Base-by-base conservation (phyloP, 441 rosid species). In the Caryocar brasiliense region DNA sequence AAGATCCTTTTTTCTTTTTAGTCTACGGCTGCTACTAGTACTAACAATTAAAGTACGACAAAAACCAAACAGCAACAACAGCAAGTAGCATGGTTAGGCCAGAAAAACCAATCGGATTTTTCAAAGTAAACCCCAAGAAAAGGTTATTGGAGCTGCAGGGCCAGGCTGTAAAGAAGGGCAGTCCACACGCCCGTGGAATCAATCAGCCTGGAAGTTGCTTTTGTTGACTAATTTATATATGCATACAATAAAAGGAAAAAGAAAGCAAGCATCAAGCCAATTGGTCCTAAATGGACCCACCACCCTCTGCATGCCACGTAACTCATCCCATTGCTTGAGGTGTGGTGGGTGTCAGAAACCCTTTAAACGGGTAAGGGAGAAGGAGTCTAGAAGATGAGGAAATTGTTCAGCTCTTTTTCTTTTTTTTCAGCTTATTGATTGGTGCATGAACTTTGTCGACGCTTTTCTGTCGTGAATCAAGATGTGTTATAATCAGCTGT, bases 171-270 rank as follows among this genome's bases (percentile, higher is more conserved):
- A 45, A 30, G 50, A 47, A 14, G 28, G 40, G 37, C 19, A 34
- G 46, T 23, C 23, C 24, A 14, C 36, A 10, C 22, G n/a, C 37
- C 14, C 30, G 11, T 39, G 38, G 37, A 15, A n/a, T n/a, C n/a
- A n/a, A n/a, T n/a, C n/a, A n/a, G n/a, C 19, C 11, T 20, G 26
- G 56, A 46, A 72, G 74, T 35, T 64, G 78, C 60, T 58, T 65
- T 68, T 72, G 67, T 67, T 69, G 83, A 78, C 76, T 40, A 36
- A 10, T n/a, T n/a, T n/a, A n/a, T n/a, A n/a, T n/a, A 11, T 3
- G 15, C 3, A 15, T 12, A 12, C 25, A 42, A 17, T 39, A 3
- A 4, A 7, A 39, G 18, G 0, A 6, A 20, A 17, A 22, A 2
- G 5, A 0, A n/a, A 17, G 3, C 2, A 3, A 19, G 10, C 49